Conservation (phyloP, 2,329 filamentous ascomycete species). For the Dactylonectria estremocensis region DNA sequence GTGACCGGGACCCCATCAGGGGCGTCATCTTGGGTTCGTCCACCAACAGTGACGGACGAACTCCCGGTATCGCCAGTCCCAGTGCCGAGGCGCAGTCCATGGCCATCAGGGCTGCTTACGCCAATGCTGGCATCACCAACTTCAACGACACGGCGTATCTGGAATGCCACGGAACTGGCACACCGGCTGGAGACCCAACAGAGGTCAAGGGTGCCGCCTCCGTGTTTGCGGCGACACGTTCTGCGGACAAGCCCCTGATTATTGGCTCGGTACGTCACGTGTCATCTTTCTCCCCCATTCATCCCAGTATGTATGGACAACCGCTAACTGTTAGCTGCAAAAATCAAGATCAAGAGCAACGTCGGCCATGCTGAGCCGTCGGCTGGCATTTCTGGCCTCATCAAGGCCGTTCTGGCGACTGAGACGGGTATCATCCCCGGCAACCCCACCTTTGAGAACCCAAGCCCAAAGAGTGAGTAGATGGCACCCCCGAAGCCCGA, state of each 20-base stretch:
- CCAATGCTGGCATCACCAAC: slow-evolving; percentile 44
- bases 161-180: slow-evolving; percentile 60
- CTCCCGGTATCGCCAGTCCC: slow-evolving; percentile 54
- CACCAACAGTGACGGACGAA: slow-evolving; percentile 51
- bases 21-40: slow-evolving; percentile 50
- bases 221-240: slow-evolving; percentile 42
- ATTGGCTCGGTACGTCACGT: slow-evolving; percentile 43
- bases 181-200: slow-evolving; percentile 55
- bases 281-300: too few species aligned
- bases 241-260: slow-evolving; percentile 35
- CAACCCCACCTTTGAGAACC: slow-evolving; percentile 54
- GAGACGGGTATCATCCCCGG: slow-evolving; percentile 47
- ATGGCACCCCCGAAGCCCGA: too few species aligned
- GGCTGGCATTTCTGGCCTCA: slow-evolving; percentile 48
- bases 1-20: slow-evolving; percentile 57
- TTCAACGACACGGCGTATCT: slow-evolving; percentile 49
- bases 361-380: slow-evolving; percentile 51
- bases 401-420: slow-evolving; percentile 49
- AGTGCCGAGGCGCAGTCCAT: slow-evolving; percentile 49
- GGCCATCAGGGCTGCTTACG: slow-evolving; percentile 51
- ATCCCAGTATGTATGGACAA: too few species aligned
- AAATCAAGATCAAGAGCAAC: slow-evolving; percentile 49
- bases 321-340: too few species aligned
- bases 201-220: slow-evolving; percentile 50
- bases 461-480: slow-evolving; percentile 56